Base-by-base conservation (phyloP, 2,329 filamentous ascomycete genomes). In the Cladosporium sp. region DNA sequence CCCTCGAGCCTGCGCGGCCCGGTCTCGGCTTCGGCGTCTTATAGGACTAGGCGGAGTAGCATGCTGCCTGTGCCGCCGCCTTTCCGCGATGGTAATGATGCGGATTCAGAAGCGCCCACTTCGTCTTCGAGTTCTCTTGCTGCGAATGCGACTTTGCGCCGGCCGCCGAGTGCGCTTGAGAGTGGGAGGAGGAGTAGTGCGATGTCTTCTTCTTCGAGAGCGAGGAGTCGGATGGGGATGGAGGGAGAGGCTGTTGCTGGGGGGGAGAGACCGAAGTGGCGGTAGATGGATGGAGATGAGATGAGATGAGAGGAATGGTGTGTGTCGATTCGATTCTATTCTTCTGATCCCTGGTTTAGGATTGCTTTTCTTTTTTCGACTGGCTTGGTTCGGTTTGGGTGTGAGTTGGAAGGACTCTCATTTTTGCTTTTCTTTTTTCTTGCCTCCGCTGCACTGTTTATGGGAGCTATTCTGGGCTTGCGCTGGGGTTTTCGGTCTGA, bases 61-160 rank as follows among this genome's bases (percentile, higher is more conserved):
- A 69, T 73, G 67, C 66, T 71, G 28, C 68, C 68, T 16, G 58
- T 67, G 1, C 66, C 63, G 32, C 51, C 59, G 28, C 59, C 67
- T 34, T 61, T 63, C 16, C 49, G 60, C 32, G 71, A 71, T 61
- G 72, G 71, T 2, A 72, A 75, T 46, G 73, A 75, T 46, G 73
- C 73, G 10, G 74, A 76, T 34, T 72, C 66, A 23, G 71, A 74
- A 43, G 67, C 53, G 68, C 25, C 71, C 13, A 8, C 5, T 1
- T 4, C 5, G 11, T 46, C 39, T n/a, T 21, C n/a, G 21, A 21
- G 14, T 21, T 16, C 23, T 26, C 8, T 16, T 8, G 16, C 58
- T 14, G 7, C 70, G 4, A 36, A 64, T 7, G 68, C 70, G 53
- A 69, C 71, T 60, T 67, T 62, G 39, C 23, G 66, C 25, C 57